Conservation (phyloP, 2,329 filamentous ascomycete genomes). For the Colletotrichum chlorophyti region DNA sequence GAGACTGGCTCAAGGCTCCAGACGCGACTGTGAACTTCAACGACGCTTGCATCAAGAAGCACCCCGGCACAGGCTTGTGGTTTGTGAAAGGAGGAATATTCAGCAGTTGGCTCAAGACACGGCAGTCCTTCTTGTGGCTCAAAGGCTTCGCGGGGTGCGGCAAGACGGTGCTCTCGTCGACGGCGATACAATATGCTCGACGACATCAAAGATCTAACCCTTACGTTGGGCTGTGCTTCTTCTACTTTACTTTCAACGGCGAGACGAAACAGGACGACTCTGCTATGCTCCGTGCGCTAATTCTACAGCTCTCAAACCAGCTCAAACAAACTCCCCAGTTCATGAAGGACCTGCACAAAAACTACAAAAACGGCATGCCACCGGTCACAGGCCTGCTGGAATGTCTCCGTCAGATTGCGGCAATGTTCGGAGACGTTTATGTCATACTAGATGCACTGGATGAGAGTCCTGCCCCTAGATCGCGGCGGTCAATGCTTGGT, state of each 20-base stretch:
- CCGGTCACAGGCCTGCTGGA: conserved; percentile 4
- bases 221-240: conserved; percentile 40
- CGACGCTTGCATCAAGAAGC: conserved; percentile 37
- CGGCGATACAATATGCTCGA: conserved; percentile 39
- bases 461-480: conserved; percentile 40
- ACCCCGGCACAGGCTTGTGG: conserved; percentile 43
- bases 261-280: conserved; percentile 38
- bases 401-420: conserved; percentile 33
- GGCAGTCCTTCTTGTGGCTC: conserved; percentile 46
- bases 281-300: conserved; percentile 40
- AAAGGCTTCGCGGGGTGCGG: conserved; percentile 47
- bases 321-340: background rate
- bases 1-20: conserved; percentile 42
- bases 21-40: conserved; percentile 44
- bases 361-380: background rate
- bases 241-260: conserved; percentile 49
- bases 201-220: conserved; percentile 31
- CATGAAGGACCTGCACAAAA: background rate
- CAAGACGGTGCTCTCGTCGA: conserved; percentile 47
- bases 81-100: conserved; percentile 34
- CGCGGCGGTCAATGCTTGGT: conserved; percentile 33
- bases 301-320: conserved; percentile 40
- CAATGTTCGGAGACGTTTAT: conserved; percentile 39
- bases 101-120: conserved; percentile 34
- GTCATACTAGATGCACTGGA: conserved; percentile 46